Evolutionary conservation across 306 rosid genomes (phyloP).

Genomic region (Crotalaria pallida): DNA sequence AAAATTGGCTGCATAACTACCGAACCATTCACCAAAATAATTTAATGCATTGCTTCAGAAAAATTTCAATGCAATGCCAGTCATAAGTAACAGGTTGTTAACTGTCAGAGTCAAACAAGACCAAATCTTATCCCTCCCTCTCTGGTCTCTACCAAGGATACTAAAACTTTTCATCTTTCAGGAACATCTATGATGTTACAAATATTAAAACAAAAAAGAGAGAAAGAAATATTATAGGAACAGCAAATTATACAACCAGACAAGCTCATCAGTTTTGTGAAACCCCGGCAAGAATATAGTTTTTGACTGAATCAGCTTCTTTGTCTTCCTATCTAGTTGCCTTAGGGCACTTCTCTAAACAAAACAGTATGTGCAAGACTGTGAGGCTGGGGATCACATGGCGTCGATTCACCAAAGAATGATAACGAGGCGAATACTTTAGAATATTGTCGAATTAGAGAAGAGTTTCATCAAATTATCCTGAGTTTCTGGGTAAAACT

Average conservation of each 20-base stretch:
- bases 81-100: constrained; percentile 21
- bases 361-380: background rate
- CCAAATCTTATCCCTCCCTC: constrained; percentile 20
- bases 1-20: background rate
- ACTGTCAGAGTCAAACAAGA: constrained; percentile 14
- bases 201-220: background rate
- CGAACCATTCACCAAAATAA: constrained; percentile 16
- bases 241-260: constrained; percentile 18
- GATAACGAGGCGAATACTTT: constrained; percentile 15
- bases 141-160: constrained; percentile 15
- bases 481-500: constrained; percentile 35
- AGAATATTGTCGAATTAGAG: constrained; percentile 39
- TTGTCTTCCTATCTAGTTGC: constrained; percentile 10
- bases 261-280: constrained; percentile 22
- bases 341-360: constrained; percentile 10
- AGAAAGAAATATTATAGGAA: constrained; percentile 6
- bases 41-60: constrained; percentile 5
- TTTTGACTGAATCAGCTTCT: constrained; percentile 20
- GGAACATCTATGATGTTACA: constrained; percentile 16
- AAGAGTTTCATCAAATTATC: constrained; percentile 32
- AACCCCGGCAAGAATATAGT: background rate
- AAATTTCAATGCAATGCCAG: background rate
- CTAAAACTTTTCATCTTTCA: constrained; percentile 19
- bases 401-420: constrained; percentile 35
- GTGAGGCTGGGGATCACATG: constrained; percentile 24